phyloP scores from a whole-genome alignment of 495 filamentous ascomycete species.

The Daldinia loculata region DNA sequence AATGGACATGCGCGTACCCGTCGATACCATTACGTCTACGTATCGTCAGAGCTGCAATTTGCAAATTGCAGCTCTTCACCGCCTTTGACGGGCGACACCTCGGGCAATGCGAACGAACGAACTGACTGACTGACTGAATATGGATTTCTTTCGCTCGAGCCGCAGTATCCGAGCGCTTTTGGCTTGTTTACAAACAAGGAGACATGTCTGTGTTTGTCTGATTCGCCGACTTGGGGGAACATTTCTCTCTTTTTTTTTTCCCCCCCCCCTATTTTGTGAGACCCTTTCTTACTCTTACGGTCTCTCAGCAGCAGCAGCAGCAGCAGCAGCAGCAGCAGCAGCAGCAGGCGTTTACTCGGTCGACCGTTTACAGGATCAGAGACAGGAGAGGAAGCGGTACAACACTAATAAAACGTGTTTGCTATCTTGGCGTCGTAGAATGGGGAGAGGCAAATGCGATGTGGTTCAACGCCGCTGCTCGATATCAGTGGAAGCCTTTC shows the following conservation, averaged over 20 bases:
- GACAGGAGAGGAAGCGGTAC: background rate
- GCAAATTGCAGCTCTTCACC: background rate
- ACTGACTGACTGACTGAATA: background rate
- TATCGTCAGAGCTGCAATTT: background rate
- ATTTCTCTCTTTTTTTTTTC: too few relatives aligned
- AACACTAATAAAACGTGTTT: background rate
- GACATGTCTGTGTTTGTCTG: background rate
- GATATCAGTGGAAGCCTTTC: too few relatives aligned
- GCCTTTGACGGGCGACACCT: background rate
- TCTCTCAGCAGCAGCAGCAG: background rate
- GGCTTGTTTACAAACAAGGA: background rate
- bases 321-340: too few relatives aligned
- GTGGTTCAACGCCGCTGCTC: too few relatives aligned
- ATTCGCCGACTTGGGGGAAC: background rate
- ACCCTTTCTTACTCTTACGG: background rate
- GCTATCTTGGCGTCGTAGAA: background rate
- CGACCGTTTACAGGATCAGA: constrained; percentile 3
- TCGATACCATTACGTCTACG: background rate
- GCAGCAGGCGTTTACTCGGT: background rate
- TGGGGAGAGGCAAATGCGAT: background rate
- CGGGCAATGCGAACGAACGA: background rate
- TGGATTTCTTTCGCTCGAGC: background rate
- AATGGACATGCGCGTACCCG: constrained; percentile 1
- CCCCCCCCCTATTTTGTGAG: background rate
- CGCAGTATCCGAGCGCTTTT: constrained; percentile 6